phyloP scores from a whole-genome alignment of 1,139 yeast species.

The Geotrichum cucujoidarum region DNA sequence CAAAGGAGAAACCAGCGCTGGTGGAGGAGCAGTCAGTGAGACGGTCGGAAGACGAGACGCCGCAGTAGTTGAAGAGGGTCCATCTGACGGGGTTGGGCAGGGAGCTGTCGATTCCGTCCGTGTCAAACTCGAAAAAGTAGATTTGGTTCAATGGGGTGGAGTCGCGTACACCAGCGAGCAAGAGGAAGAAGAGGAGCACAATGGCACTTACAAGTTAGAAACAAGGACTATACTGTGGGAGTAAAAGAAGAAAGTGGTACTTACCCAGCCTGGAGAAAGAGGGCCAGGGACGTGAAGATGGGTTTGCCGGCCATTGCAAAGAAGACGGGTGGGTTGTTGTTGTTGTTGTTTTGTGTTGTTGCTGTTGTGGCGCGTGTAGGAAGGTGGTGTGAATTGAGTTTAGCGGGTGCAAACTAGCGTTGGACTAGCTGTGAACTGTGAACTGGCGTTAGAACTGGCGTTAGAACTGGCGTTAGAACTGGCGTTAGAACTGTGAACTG shows the following conservation, averaged over 20 bases:
- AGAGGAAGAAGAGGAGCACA: conserved; percentile 56
- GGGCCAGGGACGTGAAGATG: conserved; percentile 11
- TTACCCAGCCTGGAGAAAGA: conserved; percentile 14
- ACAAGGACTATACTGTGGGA: background rate
- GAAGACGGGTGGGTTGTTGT: background rate
- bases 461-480: too few species aligned
- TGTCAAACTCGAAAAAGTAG: conserved; percentile 69
- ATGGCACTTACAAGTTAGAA: conserved; percentile 37
- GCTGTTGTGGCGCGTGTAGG: background rate
- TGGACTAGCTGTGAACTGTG: background rate
- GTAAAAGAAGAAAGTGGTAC: background rate
- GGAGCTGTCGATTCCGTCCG: conserved; percentile 50
- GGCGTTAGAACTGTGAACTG: too few species aligned
- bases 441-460: too few species aligned
- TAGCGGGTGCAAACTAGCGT: background rate
- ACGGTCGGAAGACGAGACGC: conserved; percentile 37
- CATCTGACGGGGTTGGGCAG: conserved; percentile 49
- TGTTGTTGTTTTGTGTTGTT: background rate
- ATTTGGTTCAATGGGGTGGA: conserved; percentile 49
- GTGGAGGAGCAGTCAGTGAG: conserved; percentile 45
- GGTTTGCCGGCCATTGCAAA: conserved; percentile 16
- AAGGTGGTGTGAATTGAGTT: background rate
- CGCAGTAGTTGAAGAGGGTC: conserved; percentile 66
- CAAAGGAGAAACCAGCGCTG: conserved; percentile 60
- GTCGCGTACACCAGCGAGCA: conserved; percentile 57